Conservation (phyloP, 768 basidiomycete species). For the Agaricus subrufescens region DNA sequence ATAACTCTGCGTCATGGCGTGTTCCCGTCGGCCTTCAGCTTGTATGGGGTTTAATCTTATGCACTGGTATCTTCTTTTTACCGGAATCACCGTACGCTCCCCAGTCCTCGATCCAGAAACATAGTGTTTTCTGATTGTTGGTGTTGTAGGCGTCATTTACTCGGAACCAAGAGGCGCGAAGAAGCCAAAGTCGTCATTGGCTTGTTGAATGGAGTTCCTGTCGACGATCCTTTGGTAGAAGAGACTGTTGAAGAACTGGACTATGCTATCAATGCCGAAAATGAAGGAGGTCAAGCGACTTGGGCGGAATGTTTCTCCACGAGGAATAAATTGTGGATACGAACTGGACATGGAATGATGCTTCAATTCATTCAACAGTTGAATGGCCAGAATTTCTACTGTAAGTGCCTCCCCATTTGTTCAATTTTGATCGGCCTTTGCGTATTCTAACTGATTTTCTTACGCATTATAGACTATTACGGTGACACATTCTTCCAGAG, state of each 20-base stretch:
- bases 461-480: conserved; percentile 52
- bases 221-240: conserved; percentile 52
- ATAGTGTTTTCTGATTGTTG: background rate
- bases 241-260: conserved; percentile 63
- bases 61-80: conserved; percentile 69
- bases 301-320: conserved; percentile 78
- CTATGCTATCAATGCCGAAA: conserved; percentile 64
- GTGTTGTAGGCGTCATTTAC: conserved; percentile 54
- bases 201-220: conserved; percentile 56
- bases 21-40: conserved; percentile 74
- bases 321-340: conserved; percentile 63
- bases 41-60: conserved; percentile 60
- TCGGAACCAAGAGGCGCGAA: conserved; percentile 46
- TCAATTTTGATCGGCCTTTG: background rate
- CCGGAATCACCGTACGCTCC: conserved; percentile 69
- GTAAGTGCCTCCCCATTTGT: conserved; percentile 29
- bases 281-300: conserved; percentile 74
- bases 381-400: conserved; percentile 80
- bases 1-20: conserved; percentile 64
- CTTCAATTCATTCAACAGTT: conserved; percentile 77
- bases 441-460: background rate
- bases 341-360: conserved; percentile 80
- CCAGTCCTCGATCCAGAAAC: background rate
- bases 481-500: conserved; percentile 79
- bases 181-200: conserved; percentile 65